Base-by-base conservation (phyloP, 2,329 filamentous ascomycete genomes). In the Metarhizium robertsii region DNA sequence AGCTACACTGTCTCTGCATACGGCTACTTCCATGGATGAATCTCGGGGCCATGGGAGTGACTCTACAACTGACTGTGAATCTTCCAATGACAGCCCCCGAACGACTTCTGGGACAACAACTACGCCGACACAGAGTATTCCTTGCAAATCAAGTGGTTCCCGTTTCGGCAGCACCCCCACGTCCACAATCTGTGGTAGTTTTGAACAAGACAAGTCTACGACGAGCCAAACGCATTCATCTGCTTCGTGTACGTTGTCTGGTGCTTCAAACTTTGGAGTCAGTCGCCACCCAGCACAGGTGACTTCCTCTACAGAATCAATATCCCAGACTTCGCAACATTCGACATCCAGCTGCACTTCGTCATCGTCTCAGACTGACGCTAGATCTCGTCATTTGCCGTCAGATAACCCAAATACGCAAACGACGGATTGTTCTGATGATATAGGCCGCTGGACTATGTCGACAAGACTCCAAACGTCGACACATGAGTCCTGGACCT, bases 11-110 rank as follows among this genome's bases (percentile, higher is more conserved):
- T 18, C 49, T 32, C 40, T 40, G 16, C 13, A 43, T 20, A 42
- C 29, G 30, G 40, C 48, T 20, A 42, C 47, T 34, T 40, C 48
- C 34, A 38, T 56, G 55, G 51, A 47, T 13, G 43, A 29, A 11
- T 32, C 46, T 43, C 50, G 46, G 18, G 34, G 18, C 34, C 29
- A 13, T 36, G 52, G 34, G 36, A 50, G n/a, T 40, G 11, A 34
- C 30, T 36, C 18, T 32, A 45, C 50, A 40, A 49, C 54, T 25
- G 46, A 32, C 30, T 53, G 51, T 29, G 55, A 50, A 30, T 51
- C 51, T 30, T 46, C 38, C 16, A 30, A 30, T 7, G 14, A 18
- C 6, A 13, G 2, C 34, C 45, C 20, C 10, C 42, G 18, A 10
- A 53, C 5, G 13, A 14, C 32, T 52, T 16, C 20, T 30, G 4